Evolutionary conservation across 345 rosid genomes (phyloP).

Genomic region (Cardamine resedifolia): DNA sequence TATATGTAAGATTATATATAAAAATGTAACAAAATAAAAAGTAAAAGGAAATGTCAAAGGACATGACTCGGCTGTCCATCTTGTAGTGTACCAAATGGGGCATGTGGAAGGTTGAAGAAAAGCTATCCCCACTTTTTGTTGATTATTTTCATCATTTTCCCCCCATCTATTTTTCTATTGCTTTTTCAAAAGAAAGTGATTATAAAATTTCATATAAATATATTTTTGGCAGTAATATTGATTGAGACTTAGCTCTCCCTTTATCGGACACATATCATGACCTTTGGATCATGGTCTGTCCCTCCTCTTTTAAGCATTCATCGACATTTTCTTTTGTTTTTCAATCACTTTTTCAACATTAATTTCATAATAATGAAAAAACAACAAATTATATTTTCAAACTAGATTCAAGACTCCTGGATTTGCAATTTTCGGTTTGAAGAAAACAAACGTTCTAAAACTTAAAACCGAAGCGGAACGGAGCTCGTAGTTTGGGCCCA

Average conservation of each 20-base stretch:
- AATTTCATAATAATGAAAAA: slow-evolving; percentile 1
- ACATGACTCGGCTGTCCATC: slow-evolving; percentile 49
- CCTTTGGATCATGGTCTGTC: slow-evolving; percentile 59
- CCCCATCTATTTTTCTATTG: not conserved
- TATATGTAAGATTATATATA: not conserved
- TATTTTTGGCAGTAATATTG: slow-evolving; percentile 40
- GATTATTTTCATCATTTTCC: slow-evolving; percentile 31
- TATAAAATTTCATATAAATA: not conserved
- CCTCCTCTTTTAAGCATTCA: slow-evolving; percentile 32
- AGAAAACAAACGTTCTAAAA: not conserved
- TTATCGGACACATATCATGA: slow-evolving; percentile 65
- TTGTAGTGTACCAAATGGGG: slow-evolving; percentile 40
- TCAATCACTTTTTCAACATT: slow-evolving; percentile 25
- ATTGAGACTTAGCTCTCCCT: slow-evolving; percentile 54
- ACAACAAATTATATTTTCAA: slow-evolving; percentile 21
- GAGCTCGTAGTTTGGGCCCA: not conserved
- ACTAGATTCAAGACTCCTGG: not conserved
- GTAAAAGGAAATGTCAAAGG: slow-evolving; percentile 31
- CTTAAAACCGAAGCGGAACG: not conserved
- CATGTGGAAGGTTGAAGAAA: slow-evolving; percentile 50
- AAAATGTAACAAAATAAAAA: not conserved
- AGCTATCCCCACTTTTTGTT: slow-evolving; percentile 34
- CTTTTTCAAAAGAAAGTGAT: slow-evolving; percentile 16
- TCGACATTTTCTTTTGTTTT: slow-evolving; percentile 23
- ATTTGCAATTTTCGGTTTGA: not conserved